These are phyloP conservation scores for Colletotrichum lentis DNA, from an alignment of 2,329 filamentous ascomycete species.

Conservation along the genomic window DNA sequence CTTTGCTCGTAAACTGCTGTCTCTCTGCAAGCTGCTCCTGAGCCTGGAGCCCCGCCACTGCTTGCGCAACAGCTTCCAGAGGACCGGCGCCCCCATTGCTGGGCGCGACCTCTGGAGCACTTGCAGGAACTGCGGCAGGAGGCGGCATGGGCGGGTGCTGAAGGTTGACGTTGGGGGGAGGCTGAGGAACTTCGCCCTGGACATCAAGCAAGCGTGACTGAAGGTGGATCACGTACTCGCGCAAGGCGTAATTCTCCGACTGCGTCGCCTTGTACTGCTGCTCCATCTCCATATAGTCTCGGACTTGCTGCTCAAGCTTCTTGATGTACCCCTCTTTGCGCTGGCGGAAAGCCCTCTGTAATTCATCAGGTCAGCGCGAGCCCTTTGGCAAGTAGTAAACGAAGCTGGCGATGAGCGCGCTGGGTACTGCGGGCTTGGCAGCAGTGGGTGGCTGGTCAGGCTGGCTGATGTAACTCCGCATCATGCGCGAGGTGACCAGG, in stretches of 20 bases:
- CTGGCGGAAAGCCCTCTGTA: constrained; percentile 91
- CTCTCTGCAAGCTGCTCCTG: constrained; percentile 52
- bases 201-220: constrained; percentile 86
- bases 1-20: constrained; percentile 47
- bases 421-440: neutral
- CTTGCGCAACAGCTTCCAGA: constrained; percentile 61
- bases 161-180: constrained; percentile 82
- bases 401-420: neutral
- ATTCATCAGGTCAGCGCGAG: constrained; percentile 42
- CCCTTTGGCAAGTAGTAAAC: neutral
- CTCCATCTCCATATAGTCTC: constrained; percentile 79
- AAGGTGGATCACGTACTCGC: constrained; percentile 91
- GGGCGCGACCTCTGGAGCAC: constrained; percentile 24
- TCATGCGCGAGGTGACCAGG: constrained; percentile 2
- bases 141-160: constrained; percentile 55
- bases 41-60: constrained; percentile 54
- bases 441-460: constrained; percentile 2
- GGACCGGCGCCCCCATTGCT: constrained; percentile 45
- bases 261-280: constrained; percentile 82
- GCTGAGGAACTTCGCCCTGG: constrained; percentile 83
- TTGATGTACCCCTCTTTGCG: constrained; percentile 98
- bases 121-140: constrained; percentile 40
- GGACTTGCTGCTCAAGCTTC: constrained; percentile 92
- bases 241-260: constrained; percentile 86
- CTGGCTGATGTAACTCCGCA: constrained; percentile 34